phyloP scores from a whole-genome alignment of 2,329 filamentous ascomycete genomes.

The Trichoderma sp. region DNA sequence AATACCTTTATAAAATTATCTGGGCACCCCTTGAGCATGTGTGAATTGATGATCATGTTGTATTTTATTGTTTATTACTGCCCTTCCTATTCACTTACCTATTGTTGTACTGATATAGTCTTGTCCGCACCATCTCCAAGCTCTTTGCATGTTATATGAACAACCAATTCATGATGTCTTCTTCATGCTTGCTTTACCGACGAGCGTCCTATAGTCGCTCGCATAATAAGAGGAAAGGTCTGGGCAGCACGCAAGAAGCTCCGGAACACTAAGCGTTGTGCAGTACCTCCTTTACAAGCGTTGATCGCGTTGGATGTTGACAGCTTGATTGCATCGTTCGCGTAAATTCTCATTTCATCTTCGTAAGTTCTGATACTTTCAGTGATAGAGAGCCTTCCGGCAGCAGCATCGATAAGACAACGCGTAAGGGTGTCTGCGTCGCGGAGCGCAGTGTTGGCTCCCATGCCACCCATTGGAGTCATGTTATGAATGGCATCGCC shows the following conservation, averaged over 20 bases:
- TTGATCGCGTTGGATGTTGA: neutral
- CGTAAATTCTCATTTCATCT: neutral
- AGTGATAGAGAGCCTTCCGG: neutral
- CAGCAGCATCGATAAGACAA: neutral
- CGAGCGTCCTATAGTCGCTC: neutral
- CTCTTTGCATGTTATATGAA: neutral
- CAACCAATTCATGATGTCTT: neutral
- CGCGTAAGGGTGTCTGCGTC: neutral
- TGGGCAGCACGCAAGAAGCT: neutral
- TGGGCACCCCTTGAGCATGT: neutral
- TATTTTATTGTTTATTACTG: neutral
- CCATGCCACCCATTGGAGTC: conserved; percentile 1
- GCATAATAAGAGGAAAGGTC: neutral
- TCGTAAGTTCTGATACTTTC: neutral
- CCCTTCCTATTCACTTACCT: neutral
- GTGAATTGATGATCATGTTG: neutral
- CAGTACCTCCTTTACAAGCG: neutral
- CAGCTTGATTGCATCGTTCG: neutral
- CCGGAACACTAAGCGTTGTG: neutral
- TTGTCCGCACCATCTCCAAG: neutral
- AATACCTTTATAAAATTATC: neutral
- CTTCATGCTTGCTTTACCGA: neutral
- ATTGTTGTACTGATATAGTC: neutral
- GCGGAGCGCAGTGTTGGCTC: neutral
- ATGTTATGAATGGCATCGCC: neutral